A percentile compares a stretch with the other conserved stretches of the same genome.
phyloP scores from a whole-genome alignment of 2,329 filamentous ascomycete genomes.

The Dryadomyces quercus-mongolicae region DNA sequence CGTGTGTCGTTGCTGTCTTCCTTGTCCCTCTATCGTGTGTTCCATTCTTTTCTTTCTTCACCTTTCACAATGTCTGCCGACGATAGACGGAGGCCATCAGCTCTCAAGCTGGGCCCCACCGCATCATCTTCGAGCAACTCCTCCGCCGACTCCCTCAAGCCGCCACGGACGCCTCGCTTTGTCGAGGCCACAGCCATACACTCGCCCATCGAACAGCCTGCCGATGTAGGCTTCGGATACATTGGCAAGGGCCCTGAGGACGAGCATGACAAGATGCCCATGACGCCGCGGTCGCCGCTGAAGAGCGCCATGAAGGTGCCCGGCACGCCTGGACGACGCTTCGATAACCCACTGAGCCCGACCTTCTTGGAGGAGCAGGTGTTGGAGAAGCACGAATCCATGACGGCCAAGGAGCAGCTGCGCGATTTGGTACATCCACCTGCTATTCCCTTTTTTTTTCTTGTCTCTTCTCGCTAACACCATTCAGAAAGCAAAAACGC shows the following conservation, averaged over 20 bases:
- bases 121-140: conserved; percentile 40
- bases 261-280: conserved; percentile 46
- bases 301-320: conserved; percentile 87
- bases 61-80: conserved; percentile 18
- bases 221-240: conserved; percentile 88
- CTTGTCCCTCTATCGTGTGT: background rate
- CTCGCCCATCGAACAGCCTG: conserved; percentile 70
- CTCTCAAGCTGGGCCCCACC: conserved; percentile 38
- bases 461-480: background rate
- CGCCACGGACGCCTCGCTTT: conserved; percentile 65
- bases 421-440: conserved; percentile 73
- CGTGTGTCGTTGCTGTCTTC: conserved; percentile 16
- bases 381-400: conserved; percentile 71
- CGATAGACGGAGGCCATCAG: conserved; percentile 44
- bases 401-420: conserved; percentile 76
- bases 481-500: conserved; percentile 76
- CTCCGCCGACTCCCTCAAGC: conserved; percentile 46
- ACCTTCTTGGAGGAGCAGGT: conserved; percentile 83
- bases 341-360: conserved; percentile 73
- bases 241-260: conserved; percentile 48
- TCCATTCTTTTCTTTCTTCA: background rate
- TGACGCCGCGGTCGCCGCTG: conserved; percentile 64
- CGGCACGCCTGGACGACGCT: conserved; percentile 61
- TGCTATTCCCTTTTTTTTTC: background rate
- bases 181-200: conserved; percentile 69